A percentile compares a stretch with the other conserved stretches of the same genome.
Conservation (phyloP, 2,329 filamentous ascomycete species). For the Monosporascus sp. region DNA sequence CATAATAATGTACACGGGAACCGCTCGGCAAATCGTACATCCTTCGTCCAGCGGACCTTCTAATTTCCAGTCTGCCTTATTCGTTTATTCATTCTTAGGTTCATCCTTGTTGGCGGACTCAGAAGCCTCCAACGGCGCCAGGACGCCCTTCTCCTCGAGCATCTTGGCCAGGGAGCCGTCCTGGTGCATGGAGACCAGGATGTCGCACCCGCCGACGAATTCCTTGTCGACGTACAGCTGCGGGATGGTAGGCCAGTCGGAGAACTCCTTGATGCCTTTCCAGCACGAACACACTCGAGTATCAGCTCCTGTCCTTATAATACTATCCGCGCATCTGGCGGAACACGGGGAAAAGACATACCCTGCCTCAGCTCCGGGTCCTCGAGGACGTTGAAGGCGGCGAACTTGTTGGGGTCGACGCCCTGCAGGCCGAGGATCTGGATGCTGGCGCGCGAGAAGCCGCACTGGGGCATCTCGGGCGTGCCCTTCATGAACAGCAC, state of each 20-base stretch:
- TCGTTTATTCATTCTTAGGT: conserved; percentile 22
- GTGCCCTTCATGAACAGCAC: conserved; percentile 99
- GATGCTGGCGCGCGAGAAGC: conserved; percentile 90
- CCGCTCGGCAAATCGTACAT: no score
- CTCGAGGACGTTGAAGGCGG: conserved; percentile 96
- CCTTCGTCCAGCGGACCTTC: no score
- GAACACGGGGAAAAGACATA: conserved; percentile 28
- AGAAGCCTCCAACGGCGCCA: conserved; percentile 55
- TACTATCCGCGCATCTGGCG: no score
- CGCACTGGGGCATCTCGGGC: conserved; percentile 91
- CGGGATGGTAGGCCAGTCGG: conserved; percentile 97
- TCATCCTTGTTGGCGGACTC: conserved; percentile 13
- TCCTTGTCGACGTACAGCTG: conserved; percentile 95
- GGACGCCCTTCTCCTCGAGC: conserved; percentile 85
- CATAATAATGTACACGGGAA: no score
- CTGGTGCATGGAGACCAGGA: conserved; percentile 94
- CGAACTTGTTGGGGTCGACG: conserved; percentile 91
- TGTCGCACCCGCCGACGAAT: conserved; percentile 97
- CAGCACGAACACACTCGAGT: no score
- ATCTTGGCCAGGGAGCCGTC: conserved; percentile 89
- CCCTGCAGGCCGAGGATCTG: conserved; percentile 93
- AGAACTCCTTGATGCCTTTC: conserved; percentile 98
- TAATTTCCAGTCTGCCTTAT: conserved; percentile 3
- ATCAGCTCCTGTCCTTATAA: background rate
- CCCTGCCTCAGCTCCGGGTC: conserved; percentile 79